Evolutionary conservation across 2,329 filamentous ascomycete species (phyloP).

Genomic region (Aureobasidium zeae): DNA sequence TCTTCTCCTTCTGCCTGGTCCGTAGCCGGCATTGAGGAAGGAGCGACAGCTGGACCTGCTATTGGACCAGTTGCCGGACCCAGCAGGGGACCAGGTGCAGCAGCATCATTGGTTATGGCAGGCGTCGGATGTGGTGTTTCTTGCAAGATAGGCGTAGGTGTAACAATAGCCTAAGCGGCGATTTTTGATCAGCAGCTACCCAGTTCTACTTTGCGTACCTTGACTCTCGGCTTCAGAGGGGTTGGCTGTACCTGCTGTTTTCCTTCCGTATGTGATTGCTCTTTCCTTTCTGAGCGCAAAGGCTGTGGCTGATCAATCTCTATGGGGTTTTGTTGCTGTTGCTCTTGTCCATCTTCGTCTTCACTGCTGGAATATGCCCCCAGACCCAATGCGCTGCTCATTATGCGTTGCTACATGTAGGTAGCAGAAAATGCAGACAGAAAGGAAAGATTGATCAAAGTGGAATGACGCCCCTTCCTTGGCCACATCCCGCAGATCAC

Average conservation of each 20-base stretch:
- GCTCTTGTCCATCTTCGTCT: slow-evolving; percentile 35
- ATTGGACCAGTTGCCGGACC: slow-evolving; percentile 13
- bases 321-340: no score
- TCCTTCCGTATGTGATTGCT: slow-evolving; percentile 35
- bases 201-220: no score
- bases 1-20: slow-evolving; percentile 6
- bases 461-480: background rate
- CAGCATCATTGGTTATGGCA: slow-evolving; percentile 1
- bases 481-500: background rate
- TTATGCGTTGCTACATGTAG: background rate
- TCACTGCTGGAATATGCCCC: slow-evolving; percentile 40
- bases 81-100: slow-evolving; percentile 13
- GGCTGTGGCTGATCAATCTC: slow-evolving; percentile 8
- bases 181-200: slow-evolving; percentile 41
- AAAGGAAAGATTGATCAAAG: background rate
- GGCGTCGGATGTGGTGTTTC: background rate
- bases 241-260: slow-evolving; percentile 19
- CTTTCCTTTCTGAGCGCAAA: no score
- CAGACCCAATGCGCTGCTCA: slow-evolving; percentile 32
- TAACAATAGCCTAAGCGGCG: slow-evolving; percentile 15
- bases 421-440: background rate
- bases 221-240: no score
- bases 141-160: slow-evolving; percentile 10
- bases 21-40: slow-evolving; percentile 16
- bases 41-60: slow-evolving; percentile 1